Percentiles rank a stretch among this genome's conserved stretches.
phyloP scores from a whole-genome alignment of 345 rosid genomes.

The Arabis alpina region DNA sequence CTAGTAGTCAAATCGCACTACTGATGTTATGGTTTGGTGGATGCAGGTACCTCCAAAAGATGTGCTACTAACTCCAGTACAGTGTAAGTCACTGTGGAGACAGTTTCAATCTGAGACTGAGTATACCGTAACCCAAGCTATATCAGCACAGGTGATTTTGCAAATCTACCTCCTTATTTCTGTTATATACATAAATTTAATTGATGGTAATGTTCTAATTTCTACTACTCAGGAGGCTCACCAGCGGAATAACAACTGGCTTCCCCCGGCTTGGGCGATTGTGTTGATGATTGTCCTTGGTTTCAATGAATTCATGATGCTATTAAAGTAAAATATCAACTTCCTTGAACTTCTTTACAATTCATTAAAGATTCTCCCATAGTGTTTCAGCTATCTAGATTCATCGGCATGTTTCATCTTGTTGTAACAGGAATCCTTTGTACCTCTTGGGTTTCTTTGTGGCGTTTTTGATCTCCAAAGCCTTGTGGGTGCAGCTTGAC shows the following conservation, averaged over 20 bases:
- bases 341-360: slow-evolving; percentile 13
- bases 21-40: slow-evolving; percentile 5
- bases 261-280: slow-evolving; percentile 80
- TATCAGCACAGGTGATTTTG: slow-evolving; percentile 65
- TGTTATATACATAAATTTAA: neutral
- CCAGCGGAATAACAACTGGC: slow-evolving; percentile 65
- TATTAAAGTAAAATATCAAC: slow-evolving; percentile 55
- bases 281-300: slow-evolving; percentile 66
- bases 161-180: slow-evolving; percentile 7
- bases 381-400: slow-evolving; percentile 12
- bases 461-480: slow-evolving; percentile 60
- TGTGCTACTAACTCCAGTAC: slow-evolving; percentile 67
- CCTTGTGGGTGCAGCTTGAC: slow-evolving; percentile 80
- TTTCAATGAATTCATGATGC: slow-evolving; percentile 79
- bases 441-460: slow-evolving; percentile 67
- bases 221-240: slow-evolving; percentile 62
- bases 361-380: slow-evolving; percentile 1
- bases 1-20: neutral
- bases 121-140: slow-evolving; percentile 75
- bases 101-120: slow-evolving; percentile 79
- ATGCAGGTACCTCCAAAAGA: slow-evolving; percentile 60
- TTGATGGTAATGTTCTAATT: slow-evolving; percentile 16
- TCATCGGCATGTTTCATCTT: slow-evolving; percentile 31
- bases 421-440: slow-evolving; percentile 75
- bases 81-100: slow-evolving; percentile 84